A percentile compares a stretch with the other conserved stretches of the same genome.
phyloP scores from a whole-genome alignment of 108 stramenopile species.

The Epipyxis sp. region DNA sequence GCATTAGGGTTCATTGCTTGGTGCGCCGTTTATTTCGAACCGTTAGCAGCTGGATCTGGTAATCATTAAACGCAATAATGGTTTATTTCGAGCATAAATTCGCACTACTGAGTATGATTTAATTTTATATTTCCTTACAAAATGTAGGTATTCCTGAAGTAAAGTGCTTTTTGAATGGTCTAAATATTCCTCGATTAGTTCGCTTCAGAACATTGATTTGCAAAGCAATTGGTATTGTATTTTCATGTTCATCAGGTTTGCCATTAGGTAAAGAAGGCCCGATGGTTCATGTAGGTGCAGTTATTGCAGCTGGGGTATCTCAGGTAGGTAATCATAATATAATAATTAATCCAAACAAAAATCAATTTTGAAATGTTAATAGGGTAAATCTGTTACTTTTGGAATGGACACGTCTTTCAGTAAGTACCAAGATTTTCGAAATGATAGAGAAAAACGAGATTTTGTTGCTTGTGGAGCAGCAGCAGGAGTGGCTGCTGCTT shows the following conservation, averaged over 20 bases:
- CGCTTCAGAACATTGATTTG: slow-evolving; percentile 84
- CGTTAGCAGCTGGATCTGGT: neutral
- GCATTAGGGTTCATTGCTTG: slow-evolving; percentile 73
- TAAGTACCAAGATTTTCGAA: slow-evolving; percentile 83
- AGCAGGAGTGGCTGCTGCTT: slow-evolving; percentile 82
- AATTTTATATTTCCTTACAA: no score
- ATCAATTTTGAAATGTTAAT: slow-evolving; percentile 71
- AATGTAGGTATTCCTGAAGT: slow-evolving; percentile 28
- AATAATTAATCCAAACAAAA: neutral
- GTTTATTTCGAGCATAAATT: no score
- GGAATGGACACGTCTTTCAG: slow-evolving; percentile 84
- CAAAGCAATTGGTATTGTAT: slow-evolving; percentile 87
- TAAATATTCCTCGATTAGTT: slow-evolving; percentile 60
- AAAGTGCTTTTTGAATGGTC: slow-evolving; percentile 10
- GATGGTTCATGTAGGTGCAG: slow-evolving; percentile 69
- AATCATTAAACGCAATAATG: no score
- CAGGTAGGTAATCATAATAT: slow-evolving; percentile 37
- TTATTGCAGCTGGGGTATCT: slow-evolving; percentile 51
- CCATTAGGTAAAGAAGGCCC: slow-evolving; percentile 97
- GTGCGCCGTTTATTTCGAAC: slow-evolving; percentile 60
- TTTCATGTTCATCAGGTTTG: slow-evolving; percentile 81
- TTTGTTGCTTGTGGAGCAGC: slow-evolving; percentile 82
- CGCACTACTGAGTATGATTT: no score
- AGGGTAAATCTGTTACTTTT: slow-evolving; percentile 76
- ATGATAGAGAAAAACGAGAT: slow-evolving; percentile 68